phyloP scores from a whole-genome alignment of 2,329 filamentous ascomycete genomes.

The Pseudogymnoascus sp. region DNA sequence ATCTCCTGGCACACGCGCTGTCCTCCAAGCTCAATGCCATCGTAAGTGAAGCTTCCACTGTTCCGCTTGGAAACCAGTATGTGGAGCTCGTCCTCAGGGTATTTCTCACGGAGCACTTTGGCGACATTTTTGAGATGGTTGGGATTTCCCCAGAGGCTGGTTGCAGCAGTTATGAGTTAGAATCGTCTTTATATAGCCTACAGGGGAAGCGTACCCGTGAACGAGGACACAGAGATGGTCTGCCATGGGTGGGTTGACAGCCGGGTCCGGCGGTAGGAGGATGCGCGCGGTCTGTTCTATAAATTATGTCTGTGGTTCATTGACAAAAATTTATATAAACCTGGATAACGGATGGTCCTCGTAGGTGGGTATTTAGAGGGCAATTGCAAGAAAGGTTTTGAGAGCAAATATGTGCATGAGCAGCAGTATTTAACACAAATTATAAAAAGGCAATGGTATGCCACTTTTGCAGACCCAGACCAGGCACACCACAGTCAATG shows the following conservation, averaged over 20 bases:
- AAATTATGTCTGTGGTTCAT: background rate
- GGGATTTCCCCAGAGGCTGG: constrained; percentile 71
- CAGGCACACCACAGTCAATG: constrained; percentile 55
- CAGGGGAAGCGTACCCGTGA: constrained; percentile 42
- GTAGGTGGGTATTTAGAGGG: background rate
- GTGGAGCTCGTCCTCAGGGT: constrained; percentile 56
- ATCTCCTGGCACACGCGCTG: constrained; percentile 61
- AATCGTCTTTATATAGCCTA: background rate
- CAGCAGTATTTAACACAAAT: background rate
- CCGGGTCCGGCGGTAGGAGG: background rate
- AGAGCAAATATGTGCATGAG: background rate
- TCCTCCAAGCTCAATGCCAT: constrained; percentile 59
- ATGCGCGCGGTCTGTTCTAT: background rate
- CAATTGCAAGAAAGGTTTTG: background rate
- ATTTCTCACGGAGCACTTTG: constrained; percentile 51
- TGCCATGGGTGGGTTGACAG: constrained; percentile 28
- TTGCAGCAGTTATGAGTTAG: background rate
- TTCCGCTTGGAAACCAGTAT: constrained; percentile 67
- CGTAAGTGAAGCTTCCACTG: constrained; percentile 62
- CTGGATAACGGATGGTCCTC: background rate
- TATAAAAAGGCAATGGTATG: background rate
- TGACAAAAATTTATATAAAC: background rate
- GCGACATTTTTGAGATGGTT: constrained; percentile 62
- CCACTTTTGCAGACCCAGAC: background rate
- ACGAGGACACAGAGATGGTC: constrained; percentile 71